These are phyloP conservation scores for Tricholoma hemisulphureum DNA, from an alignment of 768 basidiomycete species.

Conservation along the genomic window DNA sequence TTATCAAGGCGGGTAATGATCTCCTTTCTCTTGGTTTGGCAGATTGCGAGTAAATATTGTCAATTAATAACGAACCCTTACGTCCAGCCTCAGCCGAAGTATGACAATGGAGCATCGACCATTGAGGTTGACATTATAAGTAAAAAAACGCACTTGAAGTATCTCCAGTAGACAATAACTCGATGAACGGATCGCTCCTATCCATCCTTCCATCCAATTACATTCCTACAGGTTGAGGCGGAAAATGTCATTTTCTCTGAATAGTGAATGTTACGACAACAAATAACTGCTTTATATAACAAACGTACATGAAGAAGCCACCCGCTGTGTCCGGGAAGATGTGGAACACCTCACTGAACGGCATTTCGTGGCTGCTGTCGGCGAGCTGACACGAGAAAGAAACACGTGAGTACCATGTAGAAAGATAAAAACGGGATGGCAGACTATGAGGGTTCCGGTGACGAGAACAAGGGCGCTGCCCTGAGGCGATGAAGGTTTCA, in stretches of 20 bases:
- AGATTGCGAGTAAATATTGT: conserved; percentile 25
- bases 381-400: conserved; percentile 59
- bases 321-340: conserved; percentile 65
- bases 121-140: not conserved
- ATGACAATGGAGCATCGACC: not conserved
- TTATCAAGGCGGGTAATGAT: conserved; percentile 53
- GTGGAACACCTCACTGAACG: conserved; percentile 93
- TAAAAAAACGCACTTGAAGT: not conserved
- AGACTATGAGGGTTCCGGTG: conserved; percentile 79
- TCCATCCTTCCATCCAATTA: not conserved
- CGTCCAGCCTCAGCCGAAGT: not conserved
- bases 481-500: conserved; percentile 73
- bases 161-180: not conserved
- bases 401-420: not conserved
- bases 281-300: not conserved
- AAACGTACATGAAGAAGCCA: conserved; percentile 82
- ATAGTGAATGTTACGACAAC: conserved; percentile 1
- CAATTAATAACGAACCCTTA: not conserved
- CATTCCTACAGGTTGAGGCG: conserved; percentile 71
- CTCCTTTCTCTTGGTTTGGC: conserved; percentile 46
- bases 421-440: conserved; percentile 19
- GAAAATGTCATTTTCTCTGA: conserved; percentile 87
- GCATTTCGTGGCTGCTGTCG: conserved; percentile 72
- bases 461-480: conserved; percentile 77
- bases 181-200: not conserved